These are phyloP conservation scores for Monilinia fructicola DNA, from an alignment of 2,329 filamentous ascomycete genomes.

Conservation along the genomic window DNA sequence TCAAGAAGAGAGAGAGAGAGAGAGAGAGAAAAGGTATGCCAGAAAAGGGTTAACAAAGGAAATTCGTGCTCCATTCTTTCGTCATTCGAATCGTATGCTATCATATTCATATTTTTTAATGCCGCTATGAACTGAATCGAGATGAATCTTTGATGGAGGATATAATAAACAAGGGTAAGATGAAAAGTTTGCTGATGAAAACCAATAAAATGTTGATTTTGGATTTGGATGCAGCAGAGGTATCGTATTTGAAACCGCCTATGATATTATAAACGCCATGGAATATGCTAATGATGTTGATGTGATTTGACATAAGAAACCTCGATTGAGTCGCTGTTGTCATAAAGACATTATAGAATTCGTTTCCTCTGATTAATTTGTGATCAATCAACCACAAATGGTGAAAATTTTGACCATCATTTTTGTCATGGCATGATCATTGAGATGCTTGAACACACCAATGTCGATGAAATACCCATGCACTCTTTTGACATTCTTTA, in stretches of 20 bases:
- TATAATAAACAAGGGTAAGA: slow-evolving; percentile 12
- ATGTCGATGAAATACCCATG: slow-evolving; percentile 96
- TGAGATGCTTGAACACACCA: slow-evolving; percentile 79
- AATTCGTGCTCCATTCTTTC: slow-evolving; percentile 23
- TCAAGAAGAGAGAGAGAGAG: slow-evolving; percentile 1
- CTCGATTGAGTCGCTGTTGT: slow-evolving; percentile 21
- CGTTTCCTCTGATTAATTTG: neutral
- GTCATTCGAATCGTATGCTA: slow-evolving; percentile 20
- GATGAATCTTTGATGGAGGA: slow-evolving; percentile 12
- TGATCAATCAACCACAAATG: neutral
- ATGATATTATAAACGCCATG: slow-evolving; percentile 23
- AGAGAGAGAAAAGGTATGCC: slow-evolving; percentile 17
- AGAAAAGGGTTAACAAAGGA: slow-evolving; percentile 20
- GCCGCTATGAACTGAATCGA: slow-evolving; percentile 10
- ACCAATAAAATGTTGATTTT: slow-evolving; percentile 6
- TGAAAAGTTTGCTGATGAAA: slow-evolving; percentile 1
- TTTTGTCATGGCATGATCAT: slow-evolving; percentile 23
- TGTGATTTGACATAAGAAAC: slow-evolving; percentile 19
- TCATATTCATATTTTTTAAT: slow-evolving; percentile 17
- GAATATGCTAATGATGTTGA: slow-evolving; percentile 21
- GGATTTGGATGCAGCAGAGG: slow-evolving; percentile 23
- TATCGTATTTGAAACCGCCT: slow-evolving; percentile 18
- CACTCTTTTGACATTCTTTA: slow-evolving; percentile 99
- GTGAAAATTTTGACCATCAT: neutral
- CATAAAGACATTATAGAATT: slow-evolving; percentile 23